phyloP scores from a whole-genome alignment of 208 protist genomes.

The Phytomonas sp. region DNA sequence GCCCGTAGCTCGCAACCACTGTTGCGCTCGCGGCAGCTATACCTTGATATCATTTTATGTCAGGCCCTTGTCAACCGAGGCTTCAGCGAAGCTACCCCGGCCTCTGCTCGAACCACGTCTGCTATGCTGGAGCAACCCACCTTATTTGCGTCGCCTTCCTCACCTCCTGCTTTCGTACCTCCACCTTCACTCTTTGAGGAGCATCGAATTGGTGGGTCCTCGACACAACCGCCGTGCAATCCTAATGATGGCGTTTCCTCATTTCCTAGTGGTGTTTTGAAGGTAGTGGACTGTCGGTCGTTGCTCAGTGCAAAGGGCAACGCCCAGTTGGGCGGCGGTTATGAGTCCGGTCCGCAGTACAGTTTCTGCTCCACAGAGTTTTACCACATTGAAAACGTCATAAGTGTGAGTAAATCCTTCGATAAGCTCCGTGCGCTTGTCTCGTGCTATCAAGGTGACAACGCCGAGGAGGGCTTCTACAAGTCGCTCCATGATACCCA shows the following conservation, averaged over 20 bases:
- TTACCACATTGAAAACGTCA: conserved; percentile 89
- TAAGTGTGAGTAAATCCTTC: conserved; percentile 53
- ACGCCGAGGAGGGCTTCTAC: conserved; percentile 40
- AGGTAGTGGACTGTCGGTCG: conserved; percentile 75
- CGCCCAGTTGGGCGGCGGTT: conserved; percentile 67
- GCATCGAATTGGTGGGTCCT: conserved; percentile 9
- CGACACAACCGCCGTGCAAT: background rate
- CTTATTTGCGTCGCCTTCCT: background rate
- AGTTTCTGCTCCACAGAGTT: conserved; percentile 72
- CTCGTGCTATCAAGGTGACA: conserved; percentile 36
- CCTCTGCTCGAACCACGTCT: background rate
- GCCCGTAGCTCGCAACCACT: conserved; percentile 83
- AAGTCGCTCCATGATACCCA: conserved; percentile 43
- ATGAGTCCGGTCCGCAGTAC: conserved; percentile 57
- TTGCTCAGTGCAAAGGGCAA: conserved; percentile 55
- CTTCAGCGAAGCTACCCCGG: background rate
- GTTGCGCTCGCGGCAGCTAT: conserved; percentile 20
- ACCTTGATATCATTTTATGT: conserved; percentile 49
- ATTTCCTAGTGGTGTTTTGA: conserved; percentile 16
- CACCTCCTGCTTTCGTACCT: conserved; percentile 4
- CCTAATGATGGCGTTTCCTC: background rate
- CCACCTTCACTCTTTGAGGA: conserved; percentile 28
- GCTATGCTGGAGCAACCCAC: background rate
- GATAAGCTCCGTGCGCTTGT: conserved; percentile 54
- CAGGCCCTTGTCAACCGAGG: conserved; percentile 29